phyloP scores from a whole-genome alignment of 106 monocot genomes.

The Dendrobium catenatum region DNA sequence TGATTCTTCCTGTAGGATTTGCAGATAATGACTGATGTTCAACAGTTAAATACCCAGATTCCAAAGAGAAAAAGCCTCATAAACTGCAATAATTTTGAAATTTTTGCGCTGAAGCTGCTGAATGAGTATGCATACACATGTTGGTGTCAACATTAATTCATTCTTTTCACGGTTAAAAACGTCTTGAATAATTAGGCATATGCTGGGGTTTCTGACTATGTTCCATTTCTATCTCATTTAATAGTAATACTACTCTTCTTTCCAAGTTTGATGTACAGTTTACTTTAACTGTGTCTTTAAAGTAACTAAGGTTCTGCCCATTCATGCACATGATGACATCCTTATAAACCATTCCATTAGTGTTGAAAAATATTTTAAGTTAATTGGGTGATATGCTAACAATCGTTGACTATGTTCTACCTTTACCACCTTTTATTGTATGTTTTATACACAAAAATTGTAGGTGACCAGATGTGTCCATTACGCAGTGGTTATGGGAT shows the following conservation, averaged over 20 bases:
- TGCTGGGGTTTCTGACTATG: background rate
- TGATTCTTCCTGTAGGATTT: background rate
- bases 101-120: background rate
- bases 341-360: background rate
- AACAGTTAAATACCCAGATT: background rate
- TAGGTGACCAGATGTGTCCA: constrained; percentile 17
- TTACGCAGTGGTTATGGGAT: constrained; percentile 97
- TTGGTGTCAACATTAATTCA: background rate
- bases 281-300: background rate
- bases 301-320: background rate
- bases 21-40: background rate
- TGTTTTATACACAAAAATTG: background rate
- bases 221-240: background rate
- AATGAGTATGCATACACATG: background rate
- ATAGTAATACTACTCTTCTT: background rate
- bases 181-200: background rate
- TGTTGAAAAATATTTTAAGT: background rate
- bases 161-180: background rate
- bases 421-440: constrained; percentile 4
- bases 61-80: background rate
- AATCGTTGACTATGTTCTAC: background rate
- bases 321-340: background rate
- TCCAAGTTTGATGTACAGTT: background rate
- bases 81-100: background rate
- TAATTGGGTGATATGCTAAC: background rate